phyloP scores from a whole-genome alignment of 208 protist genomes.

The Porcisia deanei region DNA sequence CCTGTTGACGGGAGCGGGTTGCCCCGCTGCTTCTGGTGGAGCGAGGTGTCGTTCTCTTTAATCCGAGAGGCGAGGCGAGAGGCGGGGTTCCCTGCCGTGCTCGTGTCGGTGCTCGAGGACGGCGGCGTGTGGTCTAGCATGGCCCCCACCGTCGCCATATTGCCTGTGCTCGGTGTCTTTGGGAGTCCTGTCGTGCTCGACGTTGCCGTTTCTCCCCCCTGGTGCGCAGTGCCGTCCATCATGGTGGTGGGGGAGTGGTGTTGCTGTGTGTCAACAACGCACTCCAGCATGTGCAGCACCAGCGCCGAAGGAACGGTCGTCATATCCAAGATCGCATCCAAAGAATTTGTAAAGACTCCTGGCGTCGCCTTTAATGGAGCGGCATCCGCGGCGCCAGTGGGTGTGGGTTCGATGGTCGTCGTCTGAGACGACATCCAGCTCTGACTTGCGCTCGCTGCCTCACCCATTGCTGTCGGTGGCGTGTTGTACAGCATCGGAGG shows the following conservation, averaged over 20 bases:
- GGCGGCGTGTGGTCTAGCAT: conserved; percentile 15
- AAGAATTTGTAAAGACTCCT: not conserved
- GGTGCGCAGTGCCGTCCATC: not conserved
- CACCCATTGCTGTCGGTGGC: not conserved
- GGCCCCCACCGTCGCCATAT: not conserved
- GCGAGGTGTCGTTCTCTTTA: not conserved
- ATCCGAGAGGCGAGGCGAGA: not conserved
- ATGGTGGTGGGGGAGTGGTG: not conserved
- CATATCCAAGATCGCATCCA: conserved; percentile 24
- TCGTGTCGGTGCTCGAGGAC: conserved; percentile 16
- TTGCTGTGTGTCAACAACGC: conserved; percentile 21
- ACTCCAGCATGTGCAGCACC: conserved; percentile 32
- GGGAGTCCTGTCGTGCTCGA: conserved; percentile 3
- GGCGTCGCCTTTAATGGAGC: not conserved
- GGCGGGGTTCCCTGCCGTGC: not conserved
- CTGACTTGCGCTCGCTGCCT: not conserved
- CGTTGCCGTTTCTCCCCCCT: conserved; percentile 6
- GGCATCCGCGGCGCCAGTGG: not conserved
- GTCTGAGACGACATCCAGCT: conserved; percentile 18
- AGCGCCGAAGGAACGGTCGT: conserved; percentile 25
- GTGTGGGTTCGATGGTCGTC: not conserved
- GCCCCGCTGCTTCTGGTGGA: not conserved
- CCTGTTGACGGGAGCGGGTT: not conserved
- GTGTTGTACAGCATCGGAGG: not conserved
- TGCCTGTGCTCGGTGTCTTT: conserved; percentile 16